Evolutionary conservation across 257 asterid species (phyloP), one percentile per base, ranked within the genome.

Genomic region (Solanum etuberosum): DNA sequence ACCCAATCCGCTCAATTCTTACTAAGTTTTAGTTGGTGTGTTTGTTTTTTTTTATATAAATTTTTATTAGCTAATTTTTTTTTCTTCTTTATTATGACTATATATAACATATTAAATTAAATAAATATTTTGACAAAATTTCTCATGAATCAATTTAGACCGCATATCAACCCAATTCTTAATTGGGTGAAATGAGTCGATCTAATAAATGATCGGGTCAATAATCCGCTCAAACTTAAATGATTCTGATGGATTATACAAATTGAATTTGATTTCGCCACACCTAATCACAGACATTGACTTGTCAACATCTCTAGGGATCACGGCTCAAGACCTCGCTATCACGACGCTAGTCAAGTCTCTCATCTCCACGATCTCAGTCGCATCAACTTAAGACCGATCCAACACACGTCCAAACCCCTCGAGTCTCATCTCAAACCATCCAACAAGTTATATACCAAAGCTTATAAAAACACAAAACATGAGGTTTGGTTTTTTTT

Each of bases 361-460:
- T 11, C 72, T 65, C 70, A 61, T 61, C 72, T n/a, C 32, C 16
- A 2, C 71, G 8, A n/a, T n/a, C 31, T 63, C 34, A 25, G 16
- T 25, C 20, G 2, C 18, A 65, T 65, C 32, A 63, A 63, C 32
- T 63, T 63, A 63, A n/a, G n/a, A 63, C 16, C 91, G 93, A 96
- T 95, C 97, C 5, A 5, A 68, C 38, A 31, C 76, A 29, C 12
- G 3, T 68, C 40, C 40, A 4, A 31, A 31, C 40, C 37, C 38
- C 23, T 29, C 10, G 10, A 29, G 74, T 7, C 21, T 67, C 74
- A 67, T 65, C 74, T 14, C 74, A 29, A 67, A 67, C 74, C 68
- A 59, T 59, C 29, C 68, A 9, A 23, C 68, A 61, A 54, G 25
- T 20, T 54, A 1, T 54, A 54, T 54, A 54, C 63, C 63, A 54